These are phyloP conservation scores for Kipferlia bialata DNA, from an alignment of 78 protist genomes.

Conservation along the genomic window DNA sequence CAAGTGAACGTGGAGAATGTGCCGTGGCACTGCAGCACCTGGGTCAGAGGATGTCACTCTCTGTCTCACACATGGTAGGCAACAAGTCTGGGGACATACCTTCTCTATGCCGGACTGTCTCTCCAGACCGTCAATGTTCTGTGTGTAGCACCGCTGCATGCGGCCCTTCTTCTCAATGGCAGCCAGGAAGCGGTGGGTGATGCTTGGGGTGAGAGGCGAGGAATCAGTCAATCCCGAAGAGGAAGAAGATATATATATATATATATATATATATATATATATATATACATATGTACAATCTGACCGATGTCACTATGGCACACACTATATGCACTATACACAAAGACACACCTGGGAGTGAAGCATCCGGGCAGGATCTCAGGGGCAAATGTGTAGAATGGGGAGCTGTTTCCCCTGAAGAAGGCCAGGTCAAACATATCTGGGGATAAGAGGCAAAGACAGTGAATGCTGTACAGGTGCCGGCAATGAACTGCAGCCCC, in stretches of 20 bases:
- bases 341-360: not conserved
- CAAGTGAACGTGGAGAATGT: constrained; percentile 15
- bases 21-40: constrained; percentile 30
- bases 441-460: not conserved
- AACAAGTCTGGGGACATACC: too few relatives aligned
- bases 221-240: too few relatives aligned
- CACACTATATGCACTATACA: too few relatives aligned
- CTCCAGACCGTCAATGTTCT: constrained; percentile 6
- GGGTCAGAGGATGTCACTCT: too few relatives aligned
- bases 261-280: too few relatives aligned
- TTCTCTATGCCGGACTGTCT: not conserved
- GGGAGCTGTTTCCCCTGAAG: not conserved
- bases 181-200: not conserved
- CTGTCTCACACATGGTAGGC: too few relatives aligned
- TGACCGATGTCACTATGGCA: too few relatives aligned
- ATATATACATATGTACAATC: too few relatives aligned
- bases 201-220: not conserved
- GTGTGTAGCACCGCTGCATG: not conserved
- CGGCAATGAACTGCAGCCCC: too few relatives aligned
- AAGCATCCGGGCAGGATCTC: not conserved
- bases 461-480: too few relatives aligned
- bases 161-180: not conserved
- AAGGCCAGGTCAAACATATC: not conserved
- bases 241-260: too few relatives aligned
- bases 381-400: not conserved